Evolutionary conservation across 2,329 filamentous ascomycete genomes (phyloP).

Genomic region (Trichoderma guizhouense): DNA sequence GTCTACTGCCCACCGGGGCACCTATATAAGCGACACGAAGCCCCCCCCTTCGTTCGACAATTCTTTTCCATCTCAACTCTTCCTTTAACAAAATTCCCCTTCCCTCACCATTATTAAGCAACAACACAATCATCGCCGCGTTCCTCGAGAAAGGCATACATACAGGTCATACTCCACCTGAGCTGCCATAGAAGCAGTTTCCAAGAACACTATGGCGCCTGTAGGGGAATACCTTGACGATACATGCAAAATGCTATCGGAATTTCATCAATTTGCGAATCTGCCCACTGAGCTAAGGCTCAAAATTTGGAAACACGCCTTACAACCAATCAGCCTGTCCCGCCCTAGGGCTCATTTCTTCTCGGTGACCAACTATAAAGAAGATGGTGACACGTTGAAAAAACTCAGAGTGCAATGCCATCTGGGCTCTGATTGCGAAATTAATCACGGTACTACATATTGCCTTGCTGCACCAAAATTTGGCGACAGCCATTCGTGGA

Average conservation of each 20-base stretch:
- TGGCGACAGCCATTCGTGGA: background rate
- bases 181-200: background rate
- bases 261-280: background rate
- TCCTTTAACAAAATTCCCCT: background rate
- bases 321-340: background rate
- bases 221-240: background rate
- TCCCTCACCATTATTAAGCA: background rate
- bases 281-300: background rate
- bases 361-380: background rate
- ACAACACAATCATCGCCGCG: background rate
- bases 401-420: constrained; percentile 6
- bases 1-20: too few species aligned
- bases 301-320: constrained; percentile 17
- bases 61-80: background rate
- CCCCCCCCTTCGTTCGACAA: background rate
- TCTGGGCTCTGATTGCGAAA: background rate
- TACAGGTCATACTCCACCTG: background rate
- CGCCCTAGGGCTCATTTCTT: constrained; percentile 1
- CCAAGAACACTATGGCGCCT: background rate
- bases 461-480: constrained; percentile 1
- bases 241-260: background rate
- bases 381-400: background rate
- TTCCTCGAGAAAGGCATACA: background rate
- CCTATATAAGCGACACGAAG: too few species aligned
- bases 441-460: background rate